phyloP scores from a whole-genome alignment of 441 rosid species.

The Capsella rubella region DNA sequence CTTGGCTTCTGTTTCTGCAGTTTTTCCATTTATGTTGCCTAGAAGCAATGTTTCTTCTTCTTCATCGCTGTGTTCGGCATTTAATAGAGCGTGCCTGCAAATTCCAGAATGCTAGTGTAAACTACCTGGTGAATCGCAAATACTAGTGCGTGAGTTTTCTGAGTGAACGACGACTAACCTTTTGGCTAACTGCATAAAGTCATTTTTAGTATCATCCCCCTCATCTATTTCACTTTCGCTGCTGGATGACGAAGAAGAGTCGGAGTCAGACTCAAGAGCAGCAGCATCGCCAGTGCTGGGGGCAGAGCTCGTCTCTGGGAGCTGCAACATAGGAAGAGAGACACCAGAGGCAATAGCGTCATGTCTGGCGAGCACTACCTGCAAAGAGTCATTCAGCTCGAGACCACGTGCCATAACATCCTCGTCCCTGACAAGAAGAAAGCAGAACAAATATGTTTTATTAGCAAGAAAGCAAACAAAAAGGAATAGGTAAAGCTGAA shows the following conservation, averaged over 20 bases:
- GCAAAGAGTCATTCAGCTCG: conserved; percentile 86
- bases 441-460: neutral
- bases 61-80: conserved; percentile 26
- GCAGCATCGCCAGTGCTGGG: conserved; percentile 6
- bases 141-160: conserved; percentile 3
- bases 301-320: conserved; percentile 26
- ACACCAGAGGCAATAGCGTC: conserved; percentile 86
- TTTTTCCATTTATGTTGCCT: conserved; percentile 21
- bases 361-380: conserved; percentile 75
- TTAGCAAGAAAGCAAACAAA: conserved; percentile 16
- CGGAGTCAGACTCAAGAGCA: conserved; percentile 40
- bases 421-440: conserved; percentile 74
- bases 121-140: neutral
- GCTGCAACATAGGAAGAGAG: conserved; percentile 52
- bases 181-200: conserved; percentile 87
- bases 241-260: conserved; percentile 43
- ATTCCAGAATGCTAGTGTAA: conserved; percentile 8
- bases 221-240: conserved; percentile 59
- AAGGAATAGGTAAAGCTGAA: neutral
- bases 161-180: conserved; percentile 52
- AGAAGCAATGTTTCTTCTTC: conserved; percentile 45
- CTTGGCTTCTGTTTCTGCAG: conserved; percentile 30
- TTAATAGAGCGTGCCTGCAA: conserved; percentile 30
- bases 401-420: conserved; percentile 86
- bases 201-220: conserved; percentile 77